Evolutionary conservation across 257 asterid genomes (phyloP), one percentile per base, ranked within the genome.

Genomic region (Apocynum venetum): DNA sequence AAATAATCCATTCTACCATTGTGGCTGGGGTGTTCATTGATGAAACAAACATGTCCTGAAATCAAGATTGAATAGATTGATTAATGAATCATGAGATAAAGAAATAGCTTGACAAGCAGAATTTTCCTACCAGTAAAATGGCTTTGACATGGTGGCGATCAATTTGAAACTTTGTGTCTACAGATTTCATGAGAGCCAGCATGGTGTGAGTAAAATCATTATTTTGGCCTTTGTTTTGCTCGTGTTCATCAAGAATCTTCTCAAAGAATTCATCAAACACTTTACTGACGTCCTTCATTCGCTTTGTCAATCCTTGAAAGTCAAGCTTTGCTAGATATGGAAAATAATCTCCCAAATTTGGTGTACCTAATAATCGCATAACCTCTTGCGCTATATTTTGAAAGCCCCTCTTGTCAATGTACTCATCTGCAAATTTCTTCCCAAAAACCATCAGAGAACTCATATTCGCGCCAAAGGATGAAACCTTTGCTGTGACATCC

Each of bases 81-180:
- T 3, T 53, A 13, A 13, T 51, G 3, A 9, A 51, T 2, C 13
- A 11, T 11, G 55, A 13, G 0, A 13, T 9, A 49, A 49, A 5
- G 10, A 25, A 25, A 25, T 25, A 25, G 31, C 31, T 25, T 25
- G 31, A 25, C 31, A 25, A 25, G 31, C 31, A 25, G 15, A 10
- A 51, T 51, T 51, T 53, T 13, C 73, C 49, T 49, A 38, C 79
- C 51, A 65, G 51, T 53, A 76, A 46, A 49, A 71, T 31, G 8
- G 77, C 72, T 59, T 78, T 78, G 6, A 78, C 63, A 47, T 78
- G 77, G 0, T 65, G 19, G 11, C 72, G 76, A 59, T 78, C 73
- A 38, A 71, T 55, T 56, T 71, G 52, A 35, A 78, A 78, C 6
- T 71, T 65, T 41, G 46, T 15, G 35, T 71, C 43, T 11, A 52